A percentile compares a stretch with the other conserved stretches of the same genome.
These are phyloP conservation scores for Geotrichum reessii DNA, from an alignment of 1,139 yeast species.

Conservation along the genomic window DNA sequence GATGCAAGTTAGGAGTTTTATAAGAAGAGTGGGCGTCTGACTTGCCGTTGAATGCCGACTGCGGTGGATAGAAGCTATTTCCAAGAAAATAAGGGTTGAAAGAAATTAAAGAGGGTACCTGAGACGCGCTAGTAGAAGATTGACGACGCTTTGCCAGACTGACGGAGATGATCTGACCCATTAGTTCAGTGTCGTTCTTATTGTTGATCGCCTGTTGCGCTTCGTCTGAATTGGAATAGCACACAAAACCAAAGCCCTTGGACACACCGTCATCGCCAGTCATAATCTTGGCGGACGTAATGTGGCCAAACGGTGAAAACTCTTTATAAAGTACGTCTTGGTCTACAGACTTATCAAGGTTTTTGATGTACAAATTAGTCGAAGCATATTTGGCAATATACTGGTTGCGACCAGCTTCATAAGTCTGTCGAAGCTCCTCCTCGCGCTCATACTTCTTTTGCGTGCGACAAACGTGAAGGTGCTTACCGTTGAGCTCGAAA, in stretches of 20 bases:
- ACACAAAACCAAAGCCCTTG: slow-evolving; percentile 92
- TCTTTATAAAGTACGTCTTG: slow-evolving; percentile 77
- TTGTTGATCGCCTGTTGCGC: slow-evolving; percentile 88
- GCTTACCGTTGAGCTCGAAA: slow-evolving; percentile 66
- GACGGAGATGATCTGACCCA: slow-evolving; percentile 85
- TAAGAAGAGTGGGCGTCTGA: not conserved
- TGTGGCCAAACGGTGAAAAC: slow-evolving; percentile 79
- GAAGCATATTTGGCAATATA: slow-evolving; percentile 9
- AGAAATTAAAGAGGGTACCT: not conserved
- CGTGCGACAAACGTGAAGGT: slow-evolving; percentile 82
- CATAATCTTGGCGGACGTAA: slow-evolving; percentile 89
- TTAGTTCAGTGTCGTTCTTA: slow-evolving; percentile 83
- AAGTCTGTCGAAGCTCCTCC: slow-evolving; percentile 70
- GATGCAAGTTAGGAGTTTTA: not conserved
- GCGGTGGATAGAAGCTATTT: not conserved
- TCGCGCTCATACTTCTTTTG: slow-evolving; percentile 88
- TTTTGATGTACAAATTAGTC: slow-evolving; percentile 78
- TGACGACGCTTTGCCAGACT: slow-evolving; percentile 67
- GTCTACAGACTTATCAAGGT: slow-evolving; percentile 75
- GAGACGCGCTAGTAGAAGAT: not conserved
- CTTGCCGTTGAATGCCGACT: not conserved
- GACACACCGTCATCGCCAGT: slow-evolving; percentile 81
- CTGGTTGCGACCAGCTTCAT: slow-evolving; percentile 29
- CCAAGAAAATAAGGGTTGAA: not conserved
- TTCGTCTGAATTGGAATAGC: slow-evolving; percentile 86